These are phyloP conservation scores for Zymoseptoria brevis DNA, from an alignment of 2,329 filamentous ascomycete species.

Conservation along the genomic window DNA sequence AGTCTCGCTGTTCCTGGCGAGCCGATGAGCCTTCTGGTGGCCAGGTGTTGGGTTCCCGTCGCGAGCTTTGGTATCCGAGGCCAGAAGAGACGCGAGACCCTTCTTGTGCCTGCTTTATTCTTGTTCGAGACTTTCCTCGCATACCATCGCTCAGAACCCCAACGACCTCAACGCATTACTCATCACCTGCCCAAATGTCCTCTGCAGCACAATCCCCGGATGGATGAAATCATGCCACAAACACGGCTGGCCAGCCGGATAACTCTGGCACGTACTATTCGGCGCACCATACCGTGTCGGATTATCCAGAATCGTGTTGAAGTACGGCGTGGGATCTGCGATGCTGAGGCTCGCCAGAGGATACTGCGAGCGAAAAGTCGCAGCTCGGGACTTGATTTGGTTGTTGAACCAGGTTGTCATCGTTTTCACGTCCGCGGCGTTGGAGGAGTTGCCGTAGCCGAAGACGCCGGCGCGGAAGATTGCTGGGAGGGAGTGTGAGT, in stretches of 20 bases:
- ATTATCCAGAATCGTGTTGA: slow-evolving; percentile 4
- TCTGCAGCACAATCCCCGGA: slow-evolving; percentile 7
- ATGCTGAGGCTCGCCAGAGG: background rate
- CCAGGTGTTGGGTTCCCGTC: too few relatives aligned
- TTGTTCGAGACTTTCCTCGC: too few relatives aligned
- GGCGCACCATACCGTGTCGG: slow-evolving; percentile 5
- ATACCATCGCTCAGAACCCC: background rate
- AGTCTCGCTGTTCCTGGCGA: too few relatives aligned
- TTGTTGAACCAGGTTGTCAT: slow-evolving; percentile 1
- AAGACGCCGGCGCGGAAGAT: background rate
- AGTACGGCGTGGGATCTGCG: slow-evolving; percentile 1
- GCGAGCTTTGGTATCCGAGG: too few relatives aligned
- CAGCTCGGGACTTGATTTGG: background rate
- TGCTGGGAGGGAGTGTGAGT: background rate
- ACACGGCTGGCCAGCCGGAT: slow-evolving; percentile 8
- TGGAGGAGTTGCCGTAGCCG: background rate
- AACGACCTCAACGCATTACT: background rate
- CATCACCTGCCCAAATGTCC: slow-evolving; percentile 10
- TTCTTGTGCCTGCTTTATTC: too few relatives aligned
- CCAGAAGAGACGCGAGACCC: too few relatives aligned
- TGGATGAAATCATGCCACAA: slow-evolving; percentile 9
- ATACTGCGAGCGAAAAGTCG: background rate
- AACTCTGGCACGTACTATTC: slow-evolving; percentile 7
- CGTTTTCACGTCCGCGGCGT: background rate
- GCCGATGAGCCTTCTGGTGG: too few relatives aligned